Percentiles rank a stretch among this genome's conserved stretches.
These are phyloP conservation scores for Cicer judaicum DNA, from an alignment of 306 rosid species.

Conservation along the genomic window DNA sequence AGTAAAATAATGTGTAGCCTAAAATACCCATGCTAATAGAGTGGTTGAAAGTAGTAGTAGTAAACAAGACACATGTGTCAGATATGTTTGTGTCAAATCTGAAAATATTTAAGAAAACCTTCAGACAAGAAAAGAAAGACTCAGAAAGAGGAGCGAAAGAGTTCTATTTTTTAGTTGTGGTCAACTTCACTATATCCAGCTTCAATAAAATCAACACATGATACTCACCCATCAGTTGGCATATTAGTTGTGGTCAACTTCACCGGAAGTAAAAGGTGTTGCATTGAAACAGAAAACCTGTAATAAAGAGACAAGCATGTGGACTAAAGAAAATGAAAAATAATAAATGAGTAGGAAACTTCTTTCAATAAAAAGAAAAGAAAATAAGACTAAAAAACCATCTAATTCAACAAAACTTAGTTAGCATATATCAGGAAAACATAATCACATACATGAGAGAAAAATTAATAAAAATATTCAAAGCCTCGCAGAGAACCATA, in stretches of 20 bases:
- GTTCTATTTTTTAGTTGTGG: background rate
- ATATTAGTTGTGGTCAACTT: conserved; percentile 61
- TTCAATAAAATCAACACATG: conserved; percentile 21
- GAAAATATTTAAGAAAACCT: conserved; percentile 20
- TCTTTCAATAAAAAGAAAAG: background rate
- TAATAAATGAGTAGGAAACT: background rate
- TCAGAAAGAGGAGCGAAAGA: background rate
- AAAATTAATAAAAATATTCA: background rate
- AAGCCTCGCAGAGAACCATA: conserved; percentile 22
- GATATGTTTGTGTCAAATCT: conserved; percentile 4
- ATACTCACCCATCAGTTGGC: conserved; percentile 84
- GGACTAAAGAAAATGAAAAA: conserved; percentile 7
- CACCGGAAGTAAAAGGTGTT: conserved; percentile 73
- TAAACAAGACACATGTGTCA: background rate
- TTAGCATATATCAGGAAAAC: conserved; percentile 27
- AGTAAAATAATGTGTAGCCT: background rate
- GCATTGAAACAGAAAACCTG: conserved; percentile 75
- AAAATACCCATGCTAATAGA: background rate
- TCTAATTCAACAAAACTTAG: conserved; percentile 17
- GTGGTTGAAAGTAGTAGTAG: background rate
- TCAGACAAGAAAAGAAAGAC: conserved; percentile 1
- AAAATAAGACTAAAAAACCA: background rate
- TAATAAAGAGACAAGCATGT: conserved; percentile 26
- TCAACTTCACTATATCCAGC: conserved; percentile 23
- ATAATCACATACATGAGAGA: conserved; percentile 5